phyloP scores from a whole-genome alignment of 2,329 filamentous ascomycete species.

The Aureobasidium sp. region DNA sequence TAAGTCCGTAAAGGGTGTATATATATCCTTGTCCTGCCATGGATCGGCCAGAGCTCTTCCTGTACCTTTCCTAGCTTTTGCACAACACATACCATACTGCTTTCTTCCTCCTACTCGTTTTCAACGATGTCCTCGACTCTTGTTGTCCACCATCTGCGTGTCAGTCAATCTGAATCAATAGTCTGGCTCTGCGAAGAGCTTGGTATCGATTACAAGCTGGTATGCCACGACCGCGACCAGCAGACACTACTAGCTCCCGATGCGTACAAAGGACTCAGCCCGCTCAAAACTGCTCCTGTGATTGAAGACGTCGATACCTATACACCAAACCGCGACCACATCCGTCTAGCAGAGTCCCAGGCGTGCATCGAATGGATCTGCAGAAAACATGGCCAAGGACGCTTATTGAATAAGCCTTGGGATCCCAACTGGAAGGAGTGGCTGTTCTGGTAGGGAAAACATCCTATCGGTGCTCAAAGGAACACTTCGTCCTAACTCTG shows the following conservation, averaged over 20 bases:
- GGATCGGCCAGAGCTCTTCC: neutral
- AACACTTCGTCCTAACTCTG: neutral
- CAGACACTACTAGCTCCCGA: slow-evolving; percentile 29
- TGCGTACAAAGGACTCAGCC: slow-evolving; percentile 39
- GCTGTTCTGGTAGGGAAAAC: neutral
- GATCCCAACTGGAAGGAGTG: slow-evolving; percentile 12
- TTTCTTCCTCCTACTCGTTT: neutral
- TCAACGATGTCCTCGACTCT: slow-evolving; percentile 22
- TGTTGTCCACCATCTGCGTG: slow-evolving; percentile 47
- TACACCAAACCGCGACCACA: slow-evolving; percentile 26
- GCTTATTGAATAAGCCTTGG: slow-evolving; percentile 32
- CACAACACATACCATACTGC: neutral
- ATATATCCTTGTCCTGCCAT: slow-evolving; percentile 1
- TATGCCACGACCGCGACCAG: slow-evolving; percentile 23
- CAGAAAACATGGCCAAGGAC: slow-evolving; percentile 38
- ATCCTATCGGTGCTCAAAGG: neutral
- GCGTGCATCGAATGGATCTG: slow-evolving; percentile 50
- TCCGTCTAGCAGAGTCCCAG: slow-evolving; percentile 42
- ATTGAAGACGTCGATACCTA: slow-evolving; percentile 37
- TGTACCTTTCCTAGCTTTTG: neutral
- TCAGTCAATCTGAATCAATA: slow-evolving; percentile 50
- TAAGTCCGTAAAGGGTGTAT: slow-evolving; percentile 10
- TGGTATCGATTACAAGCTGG: slow-evolving; percentile 36
- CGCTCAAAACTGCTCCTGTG: slow-evolving; percentile 43
- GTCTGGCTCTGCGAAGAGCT: slow-evolving; percentile 53